phyloP scores from a whole-genome alignment of 768 basidiomycete genomes.

The Royoungia palumana region DNA sequence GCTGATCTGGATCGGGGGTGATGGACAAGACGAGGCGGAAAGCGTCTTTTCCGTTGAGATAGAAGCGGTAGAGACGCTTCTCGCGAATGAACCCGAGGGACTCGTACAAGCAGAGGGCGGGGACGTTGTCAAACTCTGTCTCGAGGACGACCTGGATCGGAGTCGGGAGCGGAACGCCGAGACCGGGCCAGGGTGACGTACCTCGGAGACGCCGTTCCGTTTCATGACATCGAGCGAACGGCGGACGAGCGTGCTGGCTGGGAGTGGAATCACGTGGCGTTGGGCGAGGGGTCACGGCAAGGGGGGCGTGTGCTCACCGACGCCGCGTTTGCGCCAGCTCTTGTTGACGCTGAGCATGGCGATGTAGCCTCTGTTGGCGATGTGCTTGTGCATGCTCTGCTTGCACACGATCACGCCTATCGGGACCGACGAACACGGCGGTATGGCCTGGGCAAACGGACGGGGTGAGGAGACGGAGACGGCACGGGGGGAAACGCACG shows the following conservation, averaged over 20 bases:
- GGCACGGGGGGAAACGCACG: slow-evolving; percentile 33
- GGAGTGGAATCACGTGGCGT: slow-evolving; percentile 23
- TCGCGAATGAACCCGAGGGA: slow-evolving; percentile 93
- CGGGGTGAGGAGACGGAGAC: not conserved
- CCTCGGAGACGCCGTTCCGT: slow-evolving; percentile 80
- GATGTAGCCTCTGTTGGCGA: slow-evolving; percentile 87
- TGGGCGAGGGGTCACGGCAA: slow-evolving; percentile 6
- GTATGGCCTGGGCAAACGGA: slow-evolving; percentile 21
- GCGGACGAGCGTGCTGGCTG: slow-evolving; percentile 83
- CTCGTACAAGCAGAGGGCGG: slow-evolving; percentile 86
- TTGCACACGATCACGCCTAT: slow-evolving; percentile 97
- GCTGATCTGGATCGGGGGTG: slow-evolving; percentile 34
- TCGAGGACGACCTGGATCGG: slow-evolving; percentile 78
- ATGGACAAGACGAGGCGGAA: slow-evolving; percentile 75
- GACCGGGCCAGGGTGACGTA: slow-evolving; percentile 32
- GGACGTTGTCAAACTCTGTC: slow-evolving; percentile 90
- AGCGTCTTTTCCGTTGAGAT: slow-evolving; percentile 96
- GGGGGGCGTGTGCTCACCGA: slow-evolving; percentile 58
- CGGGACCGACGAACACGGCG: slow-evolving; percentile 43
- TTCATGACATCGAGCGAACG: slow-evolving; percentile 86
- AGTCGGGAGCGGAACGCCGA: not conserved
- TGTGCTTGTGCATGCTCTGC: slow-evolving; percentile 81
- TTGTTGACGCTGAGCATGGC: slow-evolving; percentile 94
- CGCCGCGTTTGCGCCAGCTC: slow-evolving; percentile 83
- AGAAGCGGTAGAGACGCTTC: slow-evolving; percentile 92